These are phyloP conservation scores for Trametes elegans DNA, from an alignment of 768 basidiomycete species.

Conservation along the genomic window DNA sequence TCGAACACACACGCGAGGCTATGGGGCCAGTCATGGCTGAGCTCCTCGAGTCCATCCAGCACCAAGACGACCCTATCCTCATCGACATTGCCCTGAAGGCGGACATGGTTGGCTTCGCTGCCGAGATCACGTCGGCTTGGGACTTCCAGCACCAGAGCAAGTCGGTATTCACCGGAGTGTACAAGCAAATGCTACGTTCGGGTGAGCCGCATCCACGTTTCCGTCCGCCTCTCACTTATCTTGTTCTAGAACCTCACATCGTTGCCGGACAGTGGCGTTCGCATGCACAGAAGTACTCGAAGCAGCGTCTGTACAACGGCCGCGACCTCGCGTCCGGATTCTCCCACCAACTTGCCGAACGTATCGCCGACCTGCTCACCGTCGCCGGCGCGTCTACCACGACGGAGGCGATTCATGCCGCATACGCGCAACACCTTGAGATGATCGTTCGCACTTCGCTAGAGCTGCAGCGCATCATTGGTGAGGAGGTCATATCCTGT, in stretches of 20 bases:
- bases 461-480: slow-evolving; percentile 16
- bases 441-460: slow-evolving; percentile 14
- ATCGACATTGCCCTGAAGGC: slow-evolving; percentile 24
- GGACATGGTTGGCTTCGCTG: slow-evolving; percentile 22
- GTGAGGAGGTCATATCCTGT: slow-evolving; percentile 17
- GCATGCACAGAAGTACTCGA: slow-evolving; percentile 20
- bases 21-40: slow-evolving; percentile 24
- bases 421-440: slow-evolving; percentile 11
- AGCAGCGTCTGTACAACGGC: slow-evolving; percentile 20
- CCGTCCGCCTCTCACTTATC: not conserved
- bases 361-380: slow-evolving; percentile 19
- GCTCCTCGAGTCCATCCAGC: slow-evolving; percentile 19
- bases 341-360: slow-evolving; percentile 21
- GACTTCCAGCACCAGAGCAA: slow-evolving; percentile 23
- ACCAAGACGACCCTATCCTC: slow-evolving; percentile 23
- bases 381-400: slow-evolving; percentile 7
- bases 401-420: not conserved
- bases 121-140: slow-evolving; percentile 20
- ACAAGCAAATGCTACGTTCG: slow-evolving; percentile 20
- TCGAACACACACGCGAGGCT: slow-evolving; percentile 18
- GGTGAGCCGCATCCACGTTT: slow-evolving; percentile 5
- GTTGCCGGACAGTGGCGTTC: slow-evolving; percentile 20
- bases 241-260: slow-evolving; percentile 13
- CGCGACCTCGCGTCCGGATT: slow-evolving; percentile 22
- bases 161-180: slow-evolving; percentile 16